Evolutionary conservation across 257 asterid species (phyloP).

Genomic region (Verbena officinalis): DNA sequence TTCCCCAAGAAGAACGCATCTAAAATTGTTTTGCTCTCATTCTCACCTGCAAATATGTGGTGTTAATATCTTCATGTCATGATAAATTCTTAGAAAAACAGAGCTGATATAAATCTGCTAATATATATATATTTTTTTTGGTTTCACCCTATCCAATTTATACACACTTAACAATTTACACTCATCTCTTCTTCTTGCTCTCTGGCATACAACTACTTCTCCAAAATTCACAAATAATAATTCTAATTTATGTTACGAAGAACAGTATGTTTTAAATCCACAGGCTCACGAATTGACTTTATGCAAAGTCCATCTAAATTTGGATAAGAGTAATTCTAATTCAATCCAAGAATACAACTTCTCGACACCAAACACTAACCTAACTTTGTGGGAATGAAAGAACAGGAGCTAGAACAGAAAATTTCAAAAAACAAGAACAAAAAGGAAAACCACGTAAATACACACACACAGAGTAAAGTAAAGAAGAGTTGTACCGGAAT

Average conservation of each 20-base stretch:
- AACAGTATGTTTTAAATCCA: too few relatives aligned
- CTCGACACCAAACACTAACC: not conserved
- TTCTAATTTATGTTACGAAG: too few relatives aligned
- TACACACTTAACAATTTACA: not conserved
- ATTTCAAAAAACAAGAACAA: not conserved
- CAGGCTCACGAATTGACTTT: too few relatives aligned
- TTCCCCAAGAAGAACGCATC: slow-evolving; percentile 83
- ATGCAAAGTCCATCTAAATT: slow-evolving; percentile 4
- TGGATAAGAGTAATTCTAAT: not conserved
- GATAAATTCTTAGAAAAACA: too few relatives aligned
- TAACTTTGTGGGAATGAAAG: too few relatives aligned
- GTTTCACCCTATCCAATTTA: not conserved
- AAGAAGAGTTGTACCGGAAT: slow-evolving; percentile 38
- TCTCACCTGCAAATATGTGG: slow-evolving; percentile 44
- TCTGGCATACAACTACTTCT: not conserved
- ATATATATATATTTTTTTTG: too few relatives aligned
- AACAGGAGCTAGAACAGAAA: not conserved
- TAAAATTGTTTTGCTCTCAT: slow-evolving; percentile 58
- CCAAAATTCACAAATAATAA: not conserved
- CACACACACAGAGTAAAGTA: not conserved
- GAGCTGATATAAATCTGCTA: too few relatives aligned
- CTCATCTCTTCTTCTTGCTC: not conserved
- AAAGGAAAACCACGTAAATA: not conserved
- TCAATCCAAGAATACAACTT: not conserved
- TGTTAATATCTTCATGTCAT: not conserved